Percentiles rank a stretch among this genome's conserved stretches.
These are phyloP conservation scores for Aspergillus proliferans DNA, from an alignment of 2,329 filamentous ascomycete genomes.

Conservation along the genomic window DNA sequence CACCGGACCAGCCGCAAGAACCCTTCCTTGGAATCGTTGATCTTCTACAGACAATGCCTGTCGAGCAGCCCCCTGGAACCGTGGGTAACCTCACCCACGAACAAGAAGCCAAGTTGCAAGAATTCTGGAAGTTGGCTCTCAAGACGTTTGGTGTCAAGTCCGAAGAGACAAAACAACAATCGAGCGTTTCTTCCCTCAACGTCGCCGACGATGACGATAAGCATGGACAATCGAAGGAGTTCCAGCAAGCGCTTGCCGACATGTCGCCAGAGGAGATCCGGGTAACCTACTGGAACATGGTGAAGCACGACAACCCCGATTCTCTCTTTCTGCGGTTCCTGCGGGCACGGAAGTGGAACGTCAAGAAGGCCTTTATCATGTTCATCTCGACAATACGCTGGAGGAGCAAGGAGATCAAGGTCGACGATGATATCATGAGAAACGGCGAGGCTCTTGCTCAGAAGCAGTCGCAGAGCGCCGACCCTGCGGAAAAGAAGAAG, in stretches of 20 bases:
- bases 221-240: conserved; percentile 82
- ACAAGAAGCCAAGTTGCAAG: conserved; percentile 78
- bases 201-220: conserved; percentile 69
- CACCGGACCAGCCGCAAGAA: conserved; percentile 12
- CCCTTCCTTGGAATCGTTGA: conserved; percentile 29
- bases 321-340: conserved; percentile 75
- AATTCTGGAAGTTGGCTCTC: conserved; percentile 74
- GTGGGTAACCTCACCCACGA: conserved; percentile 83
- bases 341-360: conserved; percentile 90
- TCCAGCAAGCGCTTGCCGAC: conserved; percentile 71
- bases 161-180: conserved; percentile 13
- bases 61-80: conserved; percentile 51
- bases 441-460: conserved; percentile 67
- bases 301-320: conserved; percentile 93
- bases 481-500: conserved; percentile 59
- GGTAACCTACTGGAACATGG: conserved; percentile 81
- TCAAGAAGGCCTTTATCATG: conserved; percentile 90
- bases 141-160: conserved; percentile 63
- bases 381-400: conserved; percentile 90
- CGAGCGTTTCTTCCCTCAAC: conserved; percentile 29
- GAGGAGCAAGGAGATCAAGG: conserved; percentile 74
- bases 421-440: conserved; percentile 81
- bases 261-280: conserved; percentile 73
- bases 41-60: conserved; percentile 31
- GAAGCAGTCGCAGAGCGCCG: conserved; percentile 52